Conservation (phyloP, 2,329 filamentous ascomycete genomes). For the Colletotrichum aenigma region DNA sequence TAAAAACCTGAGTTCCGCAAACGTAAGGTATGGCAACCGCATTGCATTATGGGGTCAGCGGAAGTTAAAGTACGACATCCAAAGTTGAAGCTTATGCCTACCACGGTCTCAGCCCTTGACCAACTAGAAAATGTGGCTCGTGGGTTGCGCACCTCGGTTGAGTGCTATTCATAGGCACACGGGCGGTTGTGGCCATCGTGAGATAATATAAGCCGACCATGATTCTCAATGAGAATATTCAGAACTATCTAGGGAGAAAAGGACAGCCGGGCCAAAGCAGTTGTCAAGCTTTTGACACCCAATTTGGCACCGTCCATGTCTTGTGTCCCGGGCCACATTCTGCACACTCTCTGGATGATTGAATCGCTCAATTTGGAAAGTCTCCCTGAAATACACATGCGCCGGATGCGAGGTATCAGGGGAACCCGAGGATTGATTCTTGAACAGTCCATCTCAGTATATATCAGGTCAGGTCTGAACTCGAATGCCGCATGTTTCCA, state of each 20-base stretch:
- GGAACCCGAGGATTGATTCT: neutral
- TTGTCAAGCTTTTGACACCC: neutral
- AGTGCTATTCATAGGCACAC: too few species aligned
- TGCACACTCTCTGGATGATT: too few species aligned
- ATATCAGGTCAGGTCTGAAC: neutral
- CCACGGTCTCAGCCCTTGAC: neutral
- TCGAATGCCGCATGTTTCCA: neutral
- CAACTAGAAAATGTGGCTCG: neutral
- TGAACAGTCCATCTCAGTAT: neutral
- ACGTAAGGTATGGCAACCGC: too few species aligned
- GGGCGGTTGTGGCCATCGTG: too few species aligned
- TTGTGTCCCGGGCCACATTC: neutral
- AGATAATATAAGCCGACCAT: too few species aligned
- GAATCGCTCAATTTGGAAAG: neutral
- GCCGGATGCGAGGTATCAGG: neutral
- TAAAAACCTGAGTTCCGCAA: too few species aligned
- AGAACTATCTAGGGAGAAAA: neutral
- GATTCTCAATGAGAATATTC: neutral
- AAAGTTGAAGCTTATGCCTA: neutral
- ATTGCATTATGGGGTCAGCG: too few species aligned
- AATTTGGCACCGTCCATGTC: neutral
- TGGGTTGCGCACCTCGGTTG: too few species aligned
- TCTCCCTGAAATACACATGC: neutral
- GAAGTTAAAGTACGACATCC: too few species aligned
- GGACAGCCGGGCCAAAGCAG: neutral